phyloP scores from a whole-genome alignment of 1,284 basidiomycete species.

The Polyporus tsugae region DNA sequence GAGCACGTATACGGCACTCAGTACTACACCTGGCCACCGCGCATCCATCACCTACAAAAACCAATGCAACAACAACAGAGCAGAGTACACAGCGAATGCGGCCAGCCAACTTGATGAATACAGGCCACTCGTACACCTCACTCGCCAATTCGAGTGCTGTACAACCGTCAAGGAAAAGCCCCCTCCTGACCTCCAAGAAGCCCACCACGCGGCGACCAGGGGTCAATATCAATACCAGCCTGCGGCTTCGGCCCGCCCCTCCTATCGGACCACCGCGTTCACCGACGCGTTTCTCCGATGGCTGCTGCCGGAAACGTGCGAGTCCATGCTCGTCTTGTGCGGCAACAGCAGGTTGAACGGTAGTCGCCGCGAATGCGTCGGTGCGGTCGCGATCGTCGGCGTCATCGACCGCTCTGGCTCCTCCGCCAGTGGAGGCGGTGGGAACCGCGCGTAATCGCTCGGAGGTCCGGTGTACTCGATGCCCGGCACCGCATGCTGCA shows the following conservation, averaged over 20 bases:
- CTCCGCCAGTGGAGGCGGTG: slow-evolving; percentile 60
- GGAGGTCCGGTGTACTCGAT: slow-evolving; percentile 68
- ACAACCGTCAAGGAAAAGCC: neutral
- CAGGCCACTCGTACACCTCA: slow-evolving; percentile 20
- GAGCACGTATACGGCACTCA: slow-evolving; percentile 12
- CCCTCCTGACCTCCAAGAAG: neutral
- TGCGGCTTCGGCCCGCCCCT: slow-evolving; percentile 16
- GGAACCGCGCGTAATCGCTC: slow-evolving; percentile 73
- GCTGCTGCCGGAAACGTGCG: slow-evolving; percentile 44
- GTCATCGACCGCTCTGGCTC: slow-evolving; percentile 46
- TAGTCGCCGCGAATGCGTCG: slow-evolving; percentile 63
- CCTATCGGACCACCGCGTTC: slow-evolving; percentile 54
- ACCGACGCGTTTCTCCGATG: slow-evolving; percentile 72
- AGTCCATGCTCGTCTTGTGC: slow-evolving; percentile 50
- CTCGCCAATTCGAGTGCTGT: slow-evolving; percentile 9
- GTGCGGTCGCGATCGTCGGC: slow-evolving; percentile 52
- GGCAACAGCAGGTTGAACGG: slow-evolving; percentile 69
- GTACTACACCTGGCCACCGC: slow-evolving; percentile 8
- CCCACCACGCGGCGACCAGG: neutral
- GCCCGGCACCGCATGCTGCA: slow-evolving; percentile 46
- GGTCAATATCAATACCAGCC: neutral
- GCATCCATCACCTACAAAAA: slow-evolving; percentile 7
- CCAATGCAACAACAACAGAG: slow-evolving; percentile 35
- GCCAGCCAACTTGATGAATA: neutral
- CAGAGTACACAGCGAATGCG: slow-evolving; percentile 30